Conservation (phyloP, 495 filamentous ascomycete species). For the Bacidia rubella region DNA sequence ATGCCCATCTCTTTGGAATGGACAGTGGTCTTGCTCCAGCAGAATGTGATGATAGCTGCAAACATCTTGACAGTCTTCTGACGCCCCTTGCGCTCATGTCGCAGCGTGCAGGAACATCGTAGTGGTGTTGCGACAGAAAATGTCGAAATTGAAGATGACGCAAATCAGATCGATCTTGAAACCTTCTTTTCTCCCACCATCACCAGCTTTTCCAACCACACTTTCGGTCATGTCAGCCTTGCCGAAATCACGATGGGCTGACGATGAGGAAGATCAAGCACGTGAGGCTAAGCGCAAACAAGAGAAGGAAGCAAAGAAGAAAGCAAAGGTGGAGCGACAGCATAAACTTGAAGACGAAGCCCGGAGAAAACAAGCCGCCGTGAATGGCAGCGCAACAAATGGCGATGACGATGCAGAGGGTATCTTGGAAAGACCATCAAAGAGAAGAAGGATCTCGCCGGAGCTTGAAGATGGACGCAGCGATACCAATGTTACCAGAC, state of each 20-base stretch:
- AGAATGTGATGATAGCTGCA: background rate
- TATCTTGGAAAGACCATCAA: constrained; percentile 19
- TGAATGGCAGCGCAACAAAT: constrained; percentile 16
- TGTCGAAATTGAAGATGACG: background rate
- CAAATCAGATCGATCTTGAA: background rate
- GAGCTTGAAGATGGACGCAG: constrained; percentile 19
- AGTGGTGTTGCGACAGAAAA: background rate
- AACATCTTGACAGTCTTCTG: background rate
- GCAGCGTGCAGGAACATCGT: background rate
- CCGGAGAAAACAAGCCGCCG: constrained; percentile 23
- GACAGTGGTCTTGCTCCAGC: background rate
- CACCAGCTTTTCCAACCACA: background rate
- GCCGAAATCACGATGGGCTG: constrained; percentile 73
- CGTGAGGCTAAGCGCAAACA: constrained; percentile 58
- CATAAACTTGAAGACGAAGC: constrained; percentile 52
- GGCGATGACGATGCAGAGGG: constrained; percentile 10
- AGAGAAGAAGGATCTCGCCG: constrained; percentile 36
- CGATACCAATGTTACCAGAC: constrained; percentile 22
- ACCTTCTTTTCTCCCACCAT: background rate
- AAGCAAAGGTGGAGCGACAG: constrained; percentile 72
- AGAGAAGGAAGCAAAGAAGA: constrained; percentile 84
- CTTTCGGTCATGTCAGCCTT: constrained; percentile 44
- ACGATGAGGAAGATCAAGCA: constrained; percentile 62
- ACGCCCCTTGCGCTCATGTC: background rate
- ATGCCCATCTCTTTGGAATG: constrained; percentile 12